Evolutionary conservation across 441 rosid genomes (phyloP).

Genomic region (Rhodomyrtus psidioides): DNA sequence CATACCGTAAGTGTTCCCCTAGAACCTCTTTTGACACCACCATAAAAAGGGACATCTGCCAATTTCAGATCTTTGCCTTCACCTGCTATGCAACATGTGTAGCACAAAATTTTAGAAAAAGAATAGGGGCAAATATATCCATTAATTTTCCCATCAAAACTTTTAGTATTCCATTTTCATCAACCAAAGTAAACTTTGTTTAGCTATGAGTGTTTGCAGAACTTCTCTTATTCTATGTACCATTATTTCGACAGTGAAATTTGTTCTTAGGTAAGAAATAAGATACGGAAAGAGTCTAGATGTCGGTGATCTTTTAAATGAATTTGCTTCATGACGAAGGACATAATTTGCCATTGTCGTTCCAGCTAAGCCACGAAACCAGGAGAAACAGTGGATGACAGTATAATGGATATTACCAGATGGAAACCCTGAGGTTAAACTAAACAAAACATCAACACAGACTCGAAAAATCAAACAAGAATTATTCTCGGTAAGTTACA

Average conservation of each 20-base stretch:
- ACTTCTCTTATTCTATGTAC: too few species aligned
- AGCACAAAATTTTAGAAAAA: background rate
- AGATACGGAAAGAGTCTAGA: too few species aligned
- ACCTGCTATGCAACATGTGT: conserved; percentile 25
- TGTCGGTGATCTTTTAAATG: too few species aligned
- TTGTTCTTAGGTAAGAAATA: too few species aligned
- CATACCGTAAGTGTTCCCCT: conserved; percentile 86
- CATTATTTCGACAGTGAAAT: too few species aligned
- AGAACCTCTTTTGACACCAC: conserved; percentile 89
- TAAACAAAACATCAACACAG: background rate
- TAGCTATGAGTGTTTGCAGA: too few species aligned
- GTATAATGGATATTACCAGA: conserved; percentile 57
- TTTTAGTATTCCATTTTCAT: too few species aligned
- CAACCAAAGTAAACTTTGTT: too few species aligned
- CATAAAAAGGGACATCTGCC: conserved; percentile 98
- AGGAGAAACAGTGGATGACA: conserved; percentile 95
- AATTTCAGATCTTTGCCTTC: conserved; percentile 70
- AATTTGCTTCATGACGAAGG: background rate
- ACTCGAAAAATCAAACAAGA: background rate
- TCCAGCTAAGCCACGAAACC: conserved; percentile 66
- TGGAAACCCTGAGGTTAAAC: conserved; percentile 42
- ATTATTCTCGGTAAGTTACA: conserved; percentile 24
- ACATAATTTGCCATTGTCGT: conserved; percentile 57
- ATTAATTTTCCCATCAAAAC: too few species aligned
- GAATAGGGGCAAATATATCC: background rate